Evolutionary conservation across 352 stramenopile genomes (phyloP), one percentile per base, ranked within the genome.

Genomic region (Phytophthora fragariae): DNA sequence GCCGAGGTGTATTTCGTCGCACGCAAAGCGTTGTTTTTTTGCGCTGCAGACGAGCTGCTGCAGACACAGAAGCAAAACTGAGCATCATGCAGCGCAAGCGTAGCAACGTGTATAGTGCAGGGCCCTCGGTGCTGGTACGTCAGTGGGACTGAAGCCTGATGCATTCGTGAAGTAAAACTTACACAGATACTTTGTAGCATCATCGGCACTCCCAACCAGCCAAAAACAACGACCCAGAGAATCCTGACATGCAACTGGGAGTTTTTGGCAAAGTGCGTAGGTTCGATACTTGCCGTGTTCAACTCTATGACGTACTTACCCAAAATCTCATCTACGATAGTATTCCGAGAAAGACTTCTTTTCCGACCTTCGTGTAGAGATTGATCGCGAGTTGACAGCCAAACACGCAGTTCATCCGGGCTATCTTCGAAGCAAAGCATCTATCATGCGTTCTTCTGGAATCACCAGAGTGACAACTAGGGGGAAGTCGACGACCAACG

Each of bases 21-120:
- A 37, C 17, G 31, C 44, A 37, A 46, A n/a, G 21, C 14, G 9
- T 55, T 60, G 21, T 66, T 39, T 49, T 71, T 11, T 44, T 62
- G 24, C 17, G 14, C 31, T 59, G 12, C 12, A 33, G 21, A 60
- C 37, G 11, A 57, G 24, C 7, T 60, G 31, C 17, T 58, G 31
- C 59, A 60, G 55, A 35, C n/a, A 52, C 60, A 15, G 17, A 47
- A 24, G 56, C 50, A 11, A n/a, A 44, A 37, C 52, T 39, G 54
- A 71, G 3, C 9, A 59, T n/a, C n/a, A 79, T 79, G 72, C 72
- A 79, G 44, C 62, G 68, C 58, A 76, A 70, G 33, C 62, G 72
- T 19, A 79, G 68, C 37, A 62, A n/a, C 35, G 49, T 62, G 17
- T 76, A 76, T 35, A 66, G 50, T 19, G 17, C 63, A 70, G 72